phyloP scores from a whole-genome alignment of 805 yeast species.

The Candida golubevii region DNA sequence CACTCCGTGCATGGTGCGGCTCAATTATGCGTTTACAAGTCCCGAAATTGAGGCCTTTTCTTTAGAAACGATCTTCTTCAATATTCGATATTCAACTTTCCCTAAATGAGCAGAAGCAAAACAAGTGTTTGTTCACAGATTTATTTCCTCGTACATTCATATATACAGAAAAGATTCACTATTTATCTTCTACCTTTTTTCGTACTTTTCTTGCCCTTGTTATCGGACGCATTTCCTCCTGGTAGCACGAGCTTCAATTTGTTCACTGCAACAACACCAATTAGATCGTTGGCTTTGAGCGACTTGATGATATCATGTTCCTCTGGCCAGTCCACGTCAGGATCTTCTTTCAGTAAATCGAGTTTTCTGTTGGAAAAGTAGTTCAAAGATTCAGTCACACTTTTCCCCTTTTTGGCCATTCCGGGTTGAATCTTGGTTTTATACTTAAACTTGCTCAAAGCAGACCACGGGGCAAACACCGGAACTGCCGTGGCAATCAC shows the following conservation, averaged over 20 bases:
- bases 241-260: constrained; percentile 65
- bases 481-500: constrained; percentile 64
- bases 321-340: constrained; percentile 64
- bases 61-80: too few relatives aligned
- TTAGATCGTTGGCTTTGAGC: constrained; percentile 61
- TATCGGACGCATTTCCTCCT: constrained; percentile 28
- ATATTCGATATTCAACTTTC: too few relatives aligned
- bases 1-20: too few relatives aligned
- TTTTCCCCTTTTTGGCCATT: constrained; percentile 80
- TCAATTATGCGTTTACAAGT: too few relatives aligned
- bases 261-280: constrained; percentile 64
- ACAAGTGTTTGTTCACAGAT: too few relatives aligned
- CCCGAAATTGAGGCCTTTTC: too few relatives aligned
- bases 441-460: constrained; percentile 69
- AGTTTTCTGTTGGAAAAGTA: constrained; percentile 49
- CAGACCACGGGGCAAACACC: constrained; percentile 89
- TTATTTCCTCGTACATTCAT: too few relatives aligned
- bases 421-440: constrained; percentile 83
- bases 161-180: too few relatives aligned
- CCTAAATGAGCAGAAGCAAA: too few relatives aligned
- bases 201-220: constrained; percentile 19
- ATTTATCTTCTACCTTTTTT: constrained; percentile 16
- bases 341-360: constrained; percentile 41
- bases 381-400: constrained; percentile 63
- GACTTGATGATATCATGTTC: constrained; percentile 55